These are phyloP conservation scores for Didymella pinodella DNA, from an alignment of 2,329 filamentous ascomycete genomes.

Conservation along the genomic window DNA sequence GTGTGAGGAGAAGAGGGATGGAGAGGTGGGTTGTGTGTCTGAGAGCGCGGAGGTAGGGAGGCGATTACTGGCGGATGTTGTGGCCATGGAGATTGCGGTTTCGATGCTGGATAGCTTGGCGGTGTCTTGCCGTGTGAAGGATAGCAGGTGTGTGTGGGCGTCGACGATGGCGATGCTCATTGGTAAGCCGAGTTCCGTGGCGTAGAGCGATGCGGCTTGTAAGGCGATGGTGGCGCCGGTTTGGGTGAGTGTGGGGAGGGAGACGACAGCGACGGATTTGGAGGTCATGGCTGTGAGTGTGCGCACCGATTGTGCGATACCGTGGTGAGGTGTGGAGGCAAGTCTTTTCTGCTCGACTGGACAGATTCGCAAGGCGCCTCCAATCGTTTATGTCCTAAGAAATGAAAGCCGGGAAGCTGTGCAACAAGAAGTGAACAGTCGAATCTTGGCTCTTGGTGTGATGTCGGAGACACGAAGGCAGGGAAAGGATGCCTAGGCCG, in stretches of 20 bases:
- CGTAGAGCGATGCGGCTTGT: conserved; percentile 39
- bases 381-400: too few relatives aligned
- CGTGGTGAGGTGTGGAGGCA: too few relatives aligned
- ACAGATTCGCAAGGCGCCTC: too few relatives aligned
- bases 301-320: background rate
- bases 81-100: conserved; percentile 68
- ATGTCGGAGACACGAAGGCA: background rate
- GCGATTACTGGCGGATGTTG: conserved; percentile 62
- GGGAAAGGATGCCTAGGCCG: background rate
- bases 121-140: conserved; percentile 58
- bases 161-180: conserved; percentile 60
- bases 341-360: too few relatives aligned
- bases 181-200: conserved; percentile 36
- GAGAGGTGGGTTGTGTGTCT: conserved; percentile 57
- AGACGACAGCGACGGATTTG: conserved; percentile 24
- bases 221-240: conserved; percentile 41
- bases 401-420: too few relatives aligned
- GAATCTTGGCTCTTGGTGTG: background rate
- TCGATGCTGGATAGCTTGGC: conserved; percentile 61
- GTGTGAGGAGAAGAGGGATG: conserved; percentile 56
- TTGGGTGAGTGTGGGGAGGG: conserved; percentile 42
- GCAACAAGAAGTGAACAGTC: background rate
- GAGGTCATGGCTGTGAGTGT: conserved; percentile 21
- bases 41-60: conserved; percentile 60
- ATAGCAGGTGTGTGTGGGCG: conserved; percentile 53